Evolutionary conservation across 805 yeast genomes (phyloP).

Genomic region (Yarrowia keelungensis): DNA sequence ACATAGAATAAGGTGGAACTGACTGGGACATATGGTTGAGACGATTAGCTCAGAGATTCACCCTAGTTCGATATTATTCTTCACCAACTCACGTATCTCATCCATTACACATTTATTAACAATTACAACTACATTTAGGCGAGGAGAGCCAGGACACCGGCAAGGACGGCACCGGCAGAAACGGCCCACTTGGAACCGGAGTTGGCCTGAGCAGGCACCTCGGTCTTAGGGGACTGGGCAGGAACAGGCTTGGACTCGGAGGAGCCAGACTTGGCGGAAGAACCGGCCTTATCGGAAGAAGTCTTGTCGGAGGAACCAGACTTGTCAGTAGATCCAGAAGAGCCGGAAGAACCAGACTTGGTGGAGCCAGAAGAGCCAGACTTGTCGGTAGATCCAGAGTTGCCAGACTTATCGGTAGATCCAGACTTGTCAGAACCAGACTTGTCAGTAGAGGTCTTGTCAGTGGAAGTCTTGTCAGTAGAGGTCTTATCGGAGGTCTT

Average conservation of each 20-base stretch:
- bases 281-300: too few relatives aligned
- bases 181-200: constrained; percentile 4
- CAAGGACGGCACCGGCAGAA: background rate
- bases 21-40: too few relatives aligned
- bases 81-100: background rate
- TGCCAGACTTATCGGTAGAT: background rate
- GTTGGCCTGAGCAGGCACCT: background rate
- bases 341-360: background rate
- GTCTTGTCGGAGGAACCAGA: too few relatives aligned
- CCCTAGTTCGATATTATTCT: too few relatives aligned
- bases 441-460: background rate
- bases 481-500: background rate
- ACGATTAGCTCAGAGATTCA: too few relatives aligned
- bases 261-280: too few relatives aligned
- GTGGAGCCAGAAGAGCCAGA: too few relatives aligned
- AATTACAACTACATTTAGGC: background rate
- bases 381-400: background rate
- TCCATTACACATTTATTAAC: background rate
- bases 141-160: background rate
- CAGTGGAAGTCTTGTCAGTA: background rate
- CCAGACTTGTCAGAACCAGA: background rate
- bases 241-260: too few relatives aligned
- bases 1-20: too few relatives aligned
- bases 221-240: too few relatives aligned
- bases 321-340: background rate